Evolutionary conservation across 2,329 filamentous ascomycete genomes (phyloP).

Genomic region (Piedraia hortae): DNA sequence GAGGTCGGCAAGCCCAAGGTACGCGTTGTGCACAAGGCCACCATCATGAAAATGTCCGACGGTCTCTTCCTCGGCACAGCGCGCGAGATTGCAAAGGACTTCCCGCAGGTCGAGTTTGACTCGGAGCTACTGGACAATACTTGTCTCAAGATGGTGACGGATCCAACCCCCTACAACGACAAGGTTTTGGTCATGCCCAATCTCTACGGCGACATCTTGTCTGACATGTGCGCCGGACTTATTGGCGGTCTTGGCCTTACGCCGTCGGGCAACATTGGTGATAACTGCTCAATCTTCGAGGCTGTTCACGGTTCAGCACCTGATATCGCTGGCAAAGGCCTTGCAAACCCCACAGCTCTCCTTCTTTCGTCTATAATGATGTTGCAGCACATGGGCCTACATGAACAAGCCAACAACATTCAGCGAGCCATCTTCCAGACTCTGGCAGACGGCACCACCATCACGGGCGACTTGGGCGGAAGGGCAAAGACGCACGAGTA

Average conservation of each 20-base stretch:
- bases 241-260: conserved; percentile 20
- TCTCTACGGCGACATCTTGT: conserved; percentile 22
- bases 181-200: conserved; percentile 21
- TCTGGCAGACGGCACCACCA: conserved; percentile 20
- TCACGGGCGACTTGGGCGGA: conserved; percentile 27
- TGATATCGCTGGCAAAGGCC: conserved; percentile 11
- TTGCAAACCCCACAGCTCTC: conserved; percentile 11
- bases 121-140: conserved; percentile 23
- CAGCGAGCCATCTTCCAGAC: conserved; percentile 24
- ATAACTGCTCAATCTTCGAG: conserved; percentile 7
- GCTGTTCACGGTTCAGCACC: conserved; percentile 12
- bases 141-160: conserved; percentile 22
- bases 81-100: conserved; percentile 19
- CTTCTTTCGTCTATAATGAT: conserved; percentile 12
- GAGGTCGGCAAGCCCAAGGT: conserved; percentile 15
- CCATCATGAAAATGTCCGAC: conserved; percentile 19
- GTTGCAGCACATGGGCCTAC: conserved; percentile 12
- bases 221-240: conserved; percentile 20
- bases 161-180: conserved; percentile 22
- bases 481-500: conserved; percentile 26
- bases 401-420: conserved; percentile 16
- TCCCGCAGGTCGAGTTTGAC: conserved; percentile 17
- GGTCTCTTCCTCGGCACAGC: conserved; percentile 18
- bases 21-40: conserved; percentile 25
- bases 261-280: conserved; percentile 16